These are phyloP conservation scores for Candida golubevii DNA, from an alignment of 805 yeast genomes.

Conservation along the genomic window DNA sequence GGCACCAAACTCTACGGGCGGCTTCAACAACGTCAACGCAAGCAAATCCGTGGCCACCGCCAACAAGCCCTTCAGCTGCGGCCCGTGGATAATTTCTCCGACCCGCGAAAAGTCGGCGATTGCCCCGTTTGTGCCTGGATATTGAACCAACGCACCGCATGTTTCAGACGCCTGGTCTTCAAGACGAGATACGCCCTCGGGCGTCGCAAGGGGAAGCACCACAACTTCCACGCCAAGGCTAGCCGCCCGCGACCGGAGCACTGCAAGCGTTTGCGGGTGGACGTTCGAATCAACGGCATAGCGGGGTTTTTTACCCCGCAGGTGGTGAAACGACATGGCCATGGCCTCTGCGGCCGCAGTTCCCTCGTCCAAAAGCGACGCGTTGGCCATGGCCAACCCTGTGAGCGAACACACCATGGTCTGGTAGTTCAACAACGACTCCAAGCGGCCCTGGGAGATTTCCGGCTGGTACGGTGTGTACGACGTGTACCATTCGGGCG, in stretches of 20 bases:
- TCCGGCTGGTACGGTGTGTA: constrained; percentile 99
- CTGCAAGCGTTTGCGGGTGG: constrained; percentile 84
- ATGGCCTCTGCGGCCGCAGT: constrained; percentile 98
- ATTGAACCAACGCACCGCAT: constrained; percentile 85
- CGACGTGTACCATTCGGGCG: constrained; percentile 98
- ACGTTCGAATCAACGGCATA: constrained; percentile 73
- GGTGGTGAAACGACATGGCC: constrained; percentile 69
- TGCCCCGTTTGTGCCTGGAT: constrained; percentile 84
- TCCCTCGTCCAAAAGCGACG: constrained; percentile 92
- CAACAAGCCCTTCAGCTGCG: constrained; percentile 63
- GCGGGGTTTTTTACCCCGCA: constrained; percentile 60
- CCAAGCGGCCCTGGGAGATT: constrained; percentile 93
- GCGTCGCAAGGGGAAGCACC: constrained; percentile 50
- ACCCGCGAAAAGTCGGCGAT: constrained; percentile 46
- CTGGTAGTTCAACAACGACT: constrained; percentile 85
- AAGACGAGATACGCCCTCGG: constrained; percentile 27
- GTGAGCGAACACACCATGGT: constrained; percentile 89
- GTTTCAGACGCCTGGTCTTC: constrained; percentile 31
- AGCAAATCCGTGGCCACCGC: constrained; percentile 89
- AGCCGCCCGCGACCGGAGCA: constrained; percentile 71
- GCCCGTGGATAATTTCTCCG: constrained; percentile 57
- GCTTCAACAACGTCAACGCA: constrained; percentile 78
- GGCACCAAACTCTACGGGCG: constrained; percentile 85
- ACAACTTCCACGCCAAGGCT: constrained; percentile 66
- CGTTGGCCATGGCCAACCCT: constrained; percentile 92